A percentile compares a stretch with the other conserved stretches of the same genome.
phyloP scores from a whole-genome alignment of 768 basidiomycete genomes.

The Fomitopsis pulvina region DNA sequence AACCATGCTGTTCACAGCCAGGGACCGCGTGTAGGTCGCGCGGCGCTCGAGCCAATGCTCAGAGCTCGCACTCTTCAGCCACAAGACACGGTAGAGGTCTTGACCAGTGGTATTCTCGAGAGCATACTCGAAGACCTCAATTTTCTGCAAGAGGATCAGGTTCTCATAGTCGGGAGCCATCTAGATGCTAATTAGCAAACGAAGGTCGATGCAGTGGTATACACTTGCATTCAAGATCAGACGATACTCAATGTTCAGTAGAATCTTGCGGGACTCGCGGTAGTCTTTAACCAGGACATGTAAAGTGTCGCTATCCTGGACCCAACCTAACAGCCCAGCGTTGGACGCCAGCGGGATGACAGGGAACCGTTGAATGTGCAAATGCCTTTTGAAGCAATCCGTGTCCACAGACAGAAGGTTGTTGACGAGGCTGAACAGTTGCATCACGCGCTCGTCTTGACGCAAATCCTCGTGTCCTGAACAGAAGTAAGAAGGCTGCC shows the following conservation, averaged over 20 bases:
- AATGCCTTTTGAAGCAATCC: constrained; percentile 90
- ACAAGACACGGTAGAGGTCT: constrained; percentile 92
- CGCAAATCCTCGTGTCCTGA: constrained; percentile 96
- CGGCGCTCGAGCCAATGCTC: constrained; percentile 98
- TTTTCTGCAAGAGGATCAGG: constrained; percentile 90
- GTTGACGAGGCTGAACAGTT: constrained; percentile 95
- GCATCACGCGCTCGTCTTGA: constrained; percentile 99
- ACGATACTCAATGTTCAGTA: constrained; percentile 97
- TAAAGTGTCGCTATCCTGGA: constrained; percentile 90
- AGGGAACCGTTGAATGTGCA: constrained; percentile 89
- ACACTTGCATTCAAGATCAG: constrained; percentile 84
- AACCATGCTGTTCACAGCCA: constrained; percentile 97
- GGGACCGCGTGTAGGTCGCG: constrained; percentile 90
- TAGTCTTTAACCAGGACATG: constrained; percentile 96
- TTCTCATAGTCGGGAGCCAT: constrained; percentile 99
- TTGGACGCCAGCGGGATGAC: constrained; percentile 95
- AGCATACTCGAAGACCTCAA: constrained; percentile 98
- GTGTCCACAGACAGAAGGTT: constrained; percentile 89
- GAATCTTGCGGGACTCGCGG: constrained; percentile 91
- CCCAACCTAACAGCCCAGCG: constrained; percentile 93
- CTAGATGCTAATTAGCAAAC: constrained; percentile 31
- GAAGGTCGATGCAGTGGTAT: constrained; percentile 10
- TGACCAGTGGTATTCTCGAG: constrained; percentile 98
- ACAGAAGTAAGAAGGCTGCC: not conserved
- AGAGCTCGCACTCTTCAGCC: constrained; percentile 92